phyloP scores from a whole-genome alignment of 1,139 yeast species.

The Geotrichum restrictum region DNA sequence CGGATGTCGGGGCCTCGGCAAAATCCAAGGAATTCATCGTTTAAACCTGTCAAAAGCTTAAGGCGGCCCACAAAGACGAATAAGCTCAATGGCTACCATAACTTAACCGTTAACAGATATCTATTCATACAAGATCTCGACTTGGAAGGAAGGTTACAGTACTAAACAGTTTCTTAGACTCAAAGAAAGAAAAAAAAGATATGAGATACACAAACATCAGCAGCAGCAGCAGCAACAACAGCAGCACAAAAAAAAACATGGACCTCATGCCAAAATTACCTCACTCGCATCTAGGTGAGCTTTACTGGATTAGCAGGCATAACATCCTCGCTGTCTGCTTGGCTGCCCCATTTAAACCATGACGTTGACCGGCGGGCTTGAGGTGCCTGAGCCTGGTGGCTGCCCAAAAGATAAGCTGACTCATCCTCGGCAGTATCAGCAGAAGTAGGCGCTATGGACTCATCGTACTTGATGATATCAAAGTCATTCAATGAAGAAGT shows the following conservation, averaged over 20 bases:
- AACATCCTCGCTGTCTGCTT: constrained; percentile 1
- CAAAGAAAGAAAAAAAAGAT: background rate
- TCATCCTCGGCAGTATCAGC: constrained; percentile 6
- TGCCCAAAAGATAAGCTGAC: constrained; percentile 1
- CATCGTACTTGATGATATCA: constrained; percentile 18
- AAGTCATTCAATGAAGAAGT: constrained; percentile 15
- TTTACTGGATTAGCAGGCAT: constrained; percentile 17
- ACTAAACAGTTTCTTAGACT: background rate
- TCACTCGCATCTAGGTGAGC: constrained; percentile 6
- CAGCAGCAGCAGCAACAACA: background rate
- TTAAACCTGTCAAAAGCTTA: too few species aligned
- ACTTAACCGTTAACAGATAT: too few species aligned
- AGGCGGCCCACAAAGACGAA: too few species aligned
- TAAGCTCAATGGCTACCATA: too few species aligned
- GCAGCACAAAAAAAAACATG: too few species aligned
- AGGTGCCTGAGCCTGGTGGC: background rate
- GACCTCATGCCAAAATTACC: background rate
- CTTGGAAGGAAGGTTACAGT: too few species aligned
- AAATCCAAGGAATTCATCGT: too few species aligned
- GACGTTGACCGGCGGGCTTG: background rate
- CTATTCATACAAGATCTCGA: too few species aligned
- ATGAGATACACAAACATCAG: background rate
- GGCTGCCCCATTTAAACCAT: constrained; percentile 11
- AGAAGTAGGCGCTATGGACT: constrained; percentile 5
- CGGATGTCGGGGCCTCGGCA: too few species aligned